Evolutionary conservation across 495 filamentous ascomycete species (phyloP), one percentile per base, ranked within the genome.

Genomic region (Talaromyces nanjingensis): DNA sequence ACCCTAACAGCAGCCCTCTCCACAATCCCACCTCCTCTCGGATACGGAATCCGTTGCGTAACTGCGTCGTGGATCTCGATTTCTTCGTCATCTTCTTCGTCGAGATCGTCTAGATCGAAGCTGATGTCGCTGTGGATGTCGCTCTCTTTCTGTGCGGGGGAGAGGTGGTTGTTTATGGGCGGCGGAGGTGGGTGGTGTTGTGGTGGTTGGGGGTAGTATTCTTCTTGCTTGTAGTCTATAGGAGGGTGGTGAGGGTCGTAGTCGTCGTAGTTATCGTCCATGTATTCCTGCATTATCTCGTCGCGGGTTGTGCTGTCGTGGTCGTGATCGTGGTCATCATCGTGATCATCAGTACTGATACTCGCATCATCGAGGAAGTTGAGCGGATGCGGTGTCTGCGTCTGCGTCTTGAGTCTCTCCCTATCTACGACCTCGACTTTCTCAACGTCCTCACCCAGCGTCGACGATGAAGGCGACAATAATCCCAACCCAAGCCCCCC

Each of bases 1-100:
- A 62, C 42, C 29, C 60, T n/a, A 25, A 62, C 60, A 20, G 60
- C 60, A 6, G 60, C 60, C 39, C 60, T 49, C 25, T 54, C 39
- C 24, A 62, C 60, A 52, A 62, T 27, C n/a, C 60, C 60, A 6
- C 45, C 45, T 18, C 25, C 42, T 62, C 47, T n/a, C 39, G 33
- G 59, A 60, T 60, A 49, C 14, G 39, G 18, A 25, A 47, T 49
- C 11, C 25, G 24, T 9, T 54, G 60, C 29, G 60, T 52, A 24
- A 62, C 60, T 3, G 60, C 60, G 27, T 62, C 60, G 60, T 62
- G 60, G 12, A 62, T 62, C 16, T 62, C 60, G 11, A 53, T 34
- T 49, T 54, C 60, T 25, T 61, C 59, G 29, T 56, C 53, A 8
- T 18, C 14, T 29, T 54, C 60, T 22, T 59, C 56, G 27, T 59